phyloP scores from a whole-genome alignment of 352 stramenopile genomes.

The Globisporangium carolinianum region DNA sequence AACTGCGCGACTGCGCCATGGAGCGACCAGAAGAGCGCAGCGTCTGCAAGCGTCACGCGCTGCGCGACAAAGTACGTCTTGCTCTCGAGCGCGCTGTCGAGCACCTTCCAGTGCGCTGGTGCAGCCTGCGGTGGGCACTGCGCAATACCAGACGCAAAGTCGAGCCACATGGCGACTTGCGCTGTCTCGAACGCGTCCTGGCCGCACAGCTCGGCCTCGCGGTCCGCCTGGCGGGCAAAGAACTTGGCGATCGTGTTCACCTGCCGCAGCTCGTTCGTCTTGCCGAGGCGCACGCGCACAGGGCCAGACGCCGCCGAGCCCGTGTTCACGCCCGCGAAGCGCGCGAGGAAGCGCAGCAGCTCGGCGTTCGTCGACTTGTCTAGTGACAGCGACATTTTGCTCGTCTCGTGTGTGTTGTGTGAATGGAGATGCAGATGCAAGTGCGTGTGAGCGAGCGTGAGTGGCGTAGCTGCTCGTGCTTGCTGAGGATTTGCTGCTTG shows the following conservation, averaged over 20 bases:
- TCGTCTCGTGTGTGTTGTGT: neutral
- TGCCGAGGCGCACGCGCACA: conserved; percentile 67
- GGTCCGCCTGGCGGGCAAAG: conserved; percentile 65
- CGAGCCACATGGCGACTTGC: conserved; percentile 74
- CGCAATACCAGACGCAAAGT: conserved; percentile 47
- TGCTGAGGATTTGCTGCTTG: too few relatives aligned
- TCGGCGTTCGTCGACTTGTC: conserved; percentile 68
- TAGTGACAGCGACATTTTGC: conserved; percentile 71
- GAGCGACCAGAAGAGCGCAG: conserved; percentile 66
- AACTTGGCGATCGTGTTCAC: conserved; percentile 68
- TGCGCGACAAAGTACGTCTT: conserved; percentile 66
- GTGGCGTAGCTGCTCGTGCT: too few relatives aligned
- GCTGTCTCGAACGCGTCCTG: conserved; percentile 53
- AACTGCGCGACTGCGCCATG: conserved; percentile 33
- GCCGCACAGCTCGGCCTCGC: conserved; percentile 63
- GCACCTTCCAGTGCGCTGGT: conserved; percentile 49
- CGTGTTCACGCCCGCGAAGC: conserved; percentile 72
- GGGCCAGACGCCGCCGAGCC: conserved; percentile 63
- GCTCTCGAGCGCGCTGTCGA: conserved; percentile 44
- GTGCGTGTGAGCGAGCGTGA: neutral
- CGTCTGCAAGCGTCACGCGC: conserved; percentile 74
- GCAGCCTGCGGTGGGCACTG: conserved; percentile 27
- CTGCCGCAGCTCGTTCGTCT: conserved; percentile 67
- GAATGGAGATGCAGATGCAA: neutral
- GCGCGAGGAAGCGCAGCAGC: conserved; percentile 76